Conservation (phyloP, 257 asterid genomes). For the Catharanthus roseus region DNA sequence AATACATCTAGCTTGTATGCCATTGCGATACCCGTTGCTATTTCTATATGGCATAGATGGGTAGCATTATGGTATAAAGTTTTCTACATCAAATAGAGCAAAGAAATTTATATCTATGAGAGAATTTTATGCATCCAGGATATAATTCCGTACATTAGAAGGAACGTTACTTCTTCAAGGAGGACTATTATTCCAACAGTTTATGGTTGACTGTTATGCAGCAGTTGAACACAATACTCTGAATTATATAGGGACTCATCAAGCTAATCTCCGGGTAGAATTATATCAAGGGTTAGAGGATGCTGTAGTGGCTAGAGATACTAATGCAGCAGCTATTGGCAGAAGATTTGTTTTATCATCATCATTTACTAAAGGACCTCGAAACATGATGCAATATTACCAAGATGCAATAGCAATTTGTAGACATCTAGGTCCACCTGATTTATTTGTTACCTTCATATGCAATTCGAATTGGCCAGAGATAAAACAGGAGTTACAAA, state of each 20-base stretch:
- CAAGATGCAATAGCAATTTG: too few relatives aligned
- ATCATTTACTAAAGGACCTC: background rate
- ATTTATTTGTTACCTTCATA: too few relatives aligned
- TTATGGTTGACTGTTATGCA: too few relatives aligned
- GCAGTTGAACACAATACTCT: too few relatives aligned
- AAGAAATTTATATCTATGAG: background rate
- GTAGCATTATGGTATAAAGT: too few relatives aligned
- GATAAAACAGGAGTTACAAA: background rate
- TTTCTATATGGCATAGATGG: background rate
- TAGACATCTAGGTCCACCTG: too few relatives aligned
- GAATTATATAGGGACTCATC: background rate
- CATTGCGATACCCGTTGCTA: constrained; percentile 1
- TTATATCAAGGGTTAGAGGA: background rate
- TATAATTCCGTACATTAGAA: background rate
- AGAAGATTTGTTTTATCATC: background rate
- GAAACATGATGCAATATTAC: too few relatives aligned
- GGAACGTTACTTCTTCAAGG: background rate
- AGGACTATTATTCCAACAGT: too few relatives aligned
- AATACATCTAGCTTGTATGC: background rate
- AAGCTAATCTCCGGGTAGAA: background rate
- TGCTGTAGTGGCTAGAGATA: background rate
- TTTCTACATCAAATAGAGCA: too few relatives aligned
- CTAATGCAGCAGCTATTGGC: background rate
- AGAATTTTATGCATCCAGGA: background rate
- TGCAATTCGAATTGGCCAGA: background rate